These are phyloP conservation scores for Patellaria atrata DNA, from an alignment of 495 filamentous ascomycete genomes.

Conservation along the genomic window DNA sequence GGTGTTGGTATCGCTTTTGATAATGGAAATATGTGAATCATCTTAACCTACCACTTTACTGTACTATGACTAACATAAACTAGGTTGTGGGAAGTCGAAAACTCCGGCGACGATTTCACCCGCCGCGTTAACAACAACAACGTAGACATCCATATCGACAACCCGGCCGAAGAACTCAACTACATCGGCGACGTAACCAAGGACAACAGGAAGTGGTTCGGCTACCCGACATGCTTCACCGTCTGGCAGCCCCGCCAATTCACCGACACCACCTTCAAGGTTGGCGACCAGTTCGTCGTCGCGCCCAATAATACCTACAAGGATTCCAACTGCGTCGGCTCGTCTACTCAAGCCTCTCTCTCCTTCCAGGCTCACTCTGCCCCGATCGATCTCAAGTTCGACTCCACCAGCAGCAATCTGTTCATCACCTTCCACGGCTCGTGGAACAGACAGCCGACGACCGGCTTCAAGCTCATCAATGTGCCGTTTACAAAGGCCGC, in stretches of 20 bases:
- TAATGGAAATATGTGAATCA: constrained; percentile 12
- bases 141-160: constrained; percentile 16
- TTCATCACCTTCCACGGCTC: constrained; percentile 16
- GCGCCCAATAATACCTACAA: constrained; percentile 8
- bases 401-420: constrained; percentile 4
- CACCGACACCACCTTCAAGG: constrained; percentile 15
- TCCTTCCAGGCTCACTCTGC: constrained; percentile 14
- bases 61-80: background rate
- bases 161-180: constrained; percentile 17
- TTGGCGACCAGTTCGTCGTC: constrained; percentile 18
- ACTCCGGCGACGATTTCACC: constrained; percentile 16
- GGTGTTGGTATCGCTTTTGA: constrained; percentile 17
- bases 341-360: constrained; percentile 3
- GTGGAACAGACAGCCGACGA: constrained; percentile 14
- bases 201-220: constrained; percentile 17
- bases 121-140: constrained; percentile 8
- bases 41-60: background rate
- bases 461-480: constrained; percentile 15
- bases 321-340: constrained; percentile 10
- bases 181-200: constrained; percentile 17
- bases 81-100: constrained; percentile 18
- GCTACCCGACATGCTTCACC: constrained; percentile 18
- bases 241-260: constrained; percentile 16
- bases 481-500: constrained; percentile 9
- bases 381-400: constrained; percentile 18